These are phyloP conservation scores for Przewalskia tangutica DNA, from an alignment of 257 asterid species.

Conservation along the genomic window DNA sequence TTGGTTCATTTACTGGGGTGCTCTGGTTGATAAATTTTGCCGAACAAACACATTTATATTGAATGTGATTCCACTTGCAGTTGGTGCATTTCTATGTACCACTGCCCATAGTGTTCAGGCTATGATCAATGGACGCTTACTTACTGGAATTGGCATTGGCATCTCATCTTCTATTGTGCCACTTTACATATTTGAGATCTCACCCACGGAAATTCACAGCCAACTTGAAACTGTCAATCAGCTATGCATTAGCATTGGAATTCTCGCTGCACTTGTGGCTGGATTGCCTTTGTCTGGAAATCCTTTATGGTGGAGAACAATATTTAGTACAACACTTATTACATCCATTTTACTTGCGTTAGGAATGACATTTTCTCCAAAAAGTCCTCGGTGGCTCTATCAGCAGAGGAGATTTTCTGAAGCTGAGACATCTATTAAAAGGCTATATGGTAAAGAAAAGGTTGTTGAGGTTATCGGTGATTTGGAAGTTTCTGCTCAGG, in stretches of 20 bases:
- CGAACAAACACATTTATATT: conserved; percentile 76
- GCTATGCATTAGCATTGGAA: conserved; percentile 76
- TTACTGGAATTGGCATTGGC: conserved; percentile 89
- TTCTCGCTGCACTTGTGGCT: conserved; percentile 86
- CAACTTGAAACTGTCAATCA: conserved; percentile 93
- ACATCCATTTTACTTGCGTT: conserved; percentile 74
- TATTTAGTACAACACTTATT: conserved; percentile 72
- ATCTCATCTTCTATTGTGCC: conserved; percentile 94
- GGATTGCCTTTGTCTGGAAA: conserved; percentile 91
- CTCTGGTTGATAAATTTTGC: conserved; percentile 91
- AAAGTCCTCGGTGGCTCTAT: conserved; percentile 96
- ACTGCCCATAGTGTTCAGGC: conserved; percentile 66
- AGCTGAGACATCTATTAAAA: conserved; percentile 60
- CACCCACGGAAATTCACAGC: conserved; percentile 95
- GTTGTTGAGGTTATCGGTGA: conserved; percentile 83
- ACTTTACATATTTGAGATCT: conserved; percentile 96
- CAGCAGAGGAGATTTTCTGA: conserved; percentile 79
- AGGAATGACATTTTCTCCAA: conserved; percentile 93
- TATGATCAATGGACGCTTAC: conserved; percentile 84
- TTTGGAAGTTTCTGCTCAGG: conserved; percentile 54
- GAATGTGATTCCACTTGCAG: conserved; percentile 82
- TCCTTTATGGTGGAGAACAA: conserved; percentile 95
- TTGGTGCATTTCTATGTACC: conserved; percentile 82
- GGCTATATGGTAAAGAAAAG: conserved; percentile 79
- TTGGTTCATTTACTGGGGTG: conserved; percentile 94